These are phyloP conservation scores for Peniophora sp. DNA, from an alignment of 1,284 basidiomycete genomes.

Conservation along the genomic window DNA sequence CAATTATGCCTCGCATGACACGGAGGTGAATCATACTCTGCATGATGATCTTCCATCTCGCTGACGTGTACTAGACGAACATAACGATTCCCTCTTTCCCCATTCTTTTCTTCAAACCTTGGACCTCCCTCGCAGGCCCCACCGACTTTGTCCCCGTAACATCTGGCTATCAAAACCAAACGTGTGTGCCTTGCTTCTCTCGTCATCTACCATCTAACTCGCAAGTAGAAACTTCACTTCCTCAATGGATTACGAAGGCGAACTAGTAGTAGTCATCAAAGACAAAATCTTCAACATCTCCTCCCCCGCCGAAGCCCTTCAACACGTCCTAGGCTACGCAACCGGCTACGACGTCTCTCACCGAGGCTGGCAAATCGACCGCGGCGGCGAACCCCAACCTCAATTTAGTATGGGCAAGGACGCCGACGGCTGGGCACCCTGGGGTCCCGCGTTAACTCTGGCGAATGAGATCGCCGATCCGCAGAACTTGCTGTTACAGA, in stretches of 20 bases:
- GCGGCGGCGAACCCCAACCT: slow-evolving; percentile 32
- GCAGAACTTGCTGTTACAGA: slow-evolving; percentile 34
- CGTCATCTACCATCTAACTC: background rate
- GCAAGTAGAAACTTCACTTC: slow-evolving; percentile 24
- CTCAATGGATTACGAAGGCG: slow-evolving; percentile 35
- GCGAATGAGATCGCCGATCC: slow-evolving; percentile 35
- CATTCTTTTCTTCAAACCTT: slow-evolving; percentile 31
- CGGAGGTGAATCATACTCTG: slow-evolving; percentile 16
- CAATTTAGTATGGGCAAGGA: slow-evolving; percentile 37
- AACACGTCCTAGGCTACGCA: slow-evolving; percentile 33
- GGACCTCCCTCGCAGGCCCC: slow-evolving; percentile 31
- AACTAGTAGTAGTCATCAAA: slow-evolving; percentile 36
- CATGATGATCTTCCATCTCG: background rate
- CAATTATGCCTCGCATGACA: slow-evolving; percentile 29
- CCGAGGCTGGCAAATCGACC: slow-evolving; percentile 35
- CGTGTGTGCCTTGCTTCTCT: slow-evolving; percentile 4
- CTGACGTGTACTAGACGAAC: slow-evolving; percentile 15
- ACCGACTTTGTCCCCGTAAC: slow-evolving; percentile 28
- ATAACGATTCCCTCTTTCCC: slow-evolving; percentile 22
- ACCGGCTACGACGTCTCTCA: slow-evolving; percentile 34
- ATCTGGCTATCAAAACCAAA: slow-evolving; percentile 32
- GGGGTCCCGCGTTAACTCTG: slow-evolving; percentile 37
- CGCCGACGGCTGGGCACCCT: slow-evolving; percentile 32
- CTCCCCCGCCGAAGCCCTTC: slow-evolving; percentile 30
- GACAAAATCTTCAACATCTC: slow-evolving; percentile 34